Percentiles rank a stretch among this genome's conserved stretches.
phyloP scores from a whole-genome alignment of 441 rosid species.

The Pelargonium fulgidum region DNA sequence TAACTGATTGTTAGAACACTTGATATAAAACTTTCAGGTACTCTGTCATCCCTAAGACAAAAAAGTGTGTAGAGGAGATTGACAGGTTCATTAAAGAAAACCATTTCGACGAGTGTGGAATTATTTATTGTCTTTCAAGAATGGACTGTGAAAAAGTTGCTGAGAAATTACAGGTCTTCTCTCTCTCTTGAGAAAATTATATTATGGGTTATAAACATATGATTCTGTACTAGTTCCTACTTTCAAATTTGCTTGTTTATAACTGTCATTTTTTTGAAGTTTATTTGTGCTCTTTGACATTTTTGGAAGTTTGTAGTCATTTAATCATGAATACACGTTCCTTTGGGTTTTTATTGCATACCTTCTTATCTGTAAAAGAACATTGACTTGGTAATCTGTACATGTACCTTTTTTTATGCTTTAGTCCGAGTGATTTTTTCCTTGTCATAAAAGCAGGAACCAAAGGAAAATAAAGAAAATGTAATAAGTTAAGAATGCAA shows the following conservation, averaged over 20 bases:
- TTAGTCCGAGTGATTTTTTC: neutral
- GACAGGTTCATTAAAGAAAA: conserved; percentile 75
- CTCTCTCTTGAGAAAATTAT: neutral
- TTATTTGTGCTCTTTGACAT: neutral
- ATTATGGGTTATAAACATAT: too few relatives aligned
- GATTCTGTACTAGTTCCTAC: too few relatives aligned
- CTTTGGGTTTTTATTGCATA: neutral
- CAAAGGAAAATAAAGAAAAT: neutral
- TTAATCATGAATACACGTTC: neutral
- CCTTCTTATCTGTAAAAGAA: neutral
- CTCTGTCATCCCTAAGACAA: conserved; percentile 73
- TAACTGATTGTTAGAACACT: conserved; percentile 23
- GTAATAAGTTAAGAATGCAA: neutral
- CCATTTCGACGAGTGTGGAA: conserved; percentile 94
- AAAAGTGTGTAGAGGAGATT: conserved; percentile 82
- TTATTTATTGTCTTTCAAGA: conserved; percentile 92
- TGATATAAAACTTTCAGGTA: conserved; percentile 51
- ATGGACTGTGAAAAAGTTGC: conserved; percentile 97
- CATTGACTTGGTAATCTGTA: neutral
- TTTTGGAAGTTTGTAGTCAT: neutral
- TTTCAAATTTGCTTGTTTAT: too few relatives aligned
- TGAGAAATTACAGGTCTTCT: conserved; percentile 67
- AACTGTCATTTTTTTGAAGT: too few relatives aligned
- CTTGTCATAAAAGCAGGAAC: neutral
- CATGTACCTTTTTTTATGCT: neutral